Evolutionary conservation across 202 grass and related monocot species (phyloP).

Genomic region (Digitaria exilis): DNA sequence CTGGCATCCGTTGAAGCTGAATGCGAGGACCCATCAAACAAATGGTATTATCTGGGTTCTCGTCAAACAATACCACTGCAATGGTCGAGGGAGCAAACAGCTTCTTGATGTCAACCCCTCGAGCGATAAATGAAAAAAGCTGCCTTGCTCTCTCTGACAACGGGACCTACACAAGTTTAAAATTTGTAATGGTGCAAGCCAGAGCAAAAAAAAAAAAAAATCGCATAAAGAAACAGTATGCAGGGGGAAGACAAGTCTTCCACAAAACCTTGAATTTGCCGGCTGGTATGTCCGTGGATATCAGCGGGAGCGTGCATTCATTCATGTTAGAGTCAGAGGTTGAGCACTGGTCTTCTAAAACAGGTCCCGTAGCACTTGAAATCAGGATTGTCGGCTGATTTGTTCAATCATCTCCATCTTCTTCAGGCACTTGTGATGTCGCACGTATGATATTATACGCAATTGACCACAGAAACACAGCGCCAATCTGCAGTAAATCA

Average conservation of each 20-base stretch:
- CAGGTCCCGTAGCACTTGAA: background rate
- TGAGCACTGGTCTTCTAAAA: conserved; percentile 24
- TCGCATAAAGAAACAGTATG: background rate
- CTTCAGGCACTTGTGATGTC: conserved; percentile 44
- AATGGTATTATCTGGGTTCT: background rate
- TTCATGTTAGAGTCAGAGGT: background rate
- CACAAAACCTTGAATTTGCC: conserved; percentile 34
- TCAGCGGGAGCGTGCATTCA: conserved; percentile 41
- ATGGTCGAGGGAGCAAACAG: conserved; percentile 84
- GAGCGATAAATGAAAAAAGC: conserved; percentile 30
- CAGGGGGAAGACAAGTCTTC: background rate
- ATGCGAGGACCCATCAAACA: background rate
- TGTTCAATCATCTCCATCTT: conserved; percentile 8
- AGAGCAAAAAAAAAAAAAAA: background rate
- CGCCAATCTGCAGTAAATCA: conserved; percentile 62
- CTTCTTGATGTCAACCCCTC: conserved; percentile 64
- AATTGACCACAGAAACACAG: conserved; percentile 74
- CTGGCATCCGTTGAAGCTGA: background rate
- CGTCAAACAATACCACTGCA: conserved; percentile 57
- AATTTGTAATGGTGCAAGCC: background rate
- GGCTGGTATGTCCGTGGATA: background rate
- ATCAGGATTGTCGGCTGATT: conserved; percentile 37
- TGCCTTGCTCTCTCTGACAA: conserved; percentile 39
- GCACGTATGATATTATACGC: conserved; percentile 70
- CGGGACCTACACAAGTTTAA: conserved; percentile 34